These are phyloP conservation scores for Fusarium brevicatenulatum DNA, from an alignment of 2,329 filamentous ascomycete genomes.

Conservation along the genomic window DNA sequence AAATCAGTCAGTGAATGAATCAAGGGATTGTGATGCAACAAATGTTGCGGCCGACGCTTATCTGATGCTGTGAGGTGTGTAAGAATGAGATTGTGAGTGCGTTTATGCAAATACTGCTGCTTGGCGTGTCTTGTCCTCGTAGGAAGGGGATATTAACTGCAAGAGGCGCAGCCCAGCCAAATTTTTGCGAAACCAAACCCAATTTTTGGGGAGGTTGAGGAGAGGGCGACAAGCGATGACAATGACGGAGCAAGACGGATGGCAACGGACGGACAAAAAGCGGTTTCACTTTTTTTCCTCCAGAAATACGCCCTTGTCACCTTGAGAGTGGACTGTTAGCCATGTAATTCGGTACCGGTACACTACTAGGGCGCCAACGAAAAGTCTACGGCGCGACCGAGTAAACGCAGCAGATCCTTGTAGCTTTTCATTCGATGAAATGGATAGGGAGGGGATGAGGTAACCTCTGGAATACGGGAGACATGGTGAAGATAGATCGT, in stretches of 20 bases:
- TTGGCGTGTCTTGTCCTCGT: not conserved
- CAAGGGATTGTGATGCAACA: conserved; percentile 27
- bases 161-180: not conserved
- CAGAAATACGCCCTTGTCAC: conserved; percentile 30
- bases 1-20: conserved; percentile 26
- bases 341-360: conserved; percentile 14
- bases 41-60: conserved; percentile 20
- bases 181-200: conserved; percentile 22
- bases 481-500: conserved; percentile 3
- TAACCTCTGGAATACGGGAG: conserved; percentile 30
- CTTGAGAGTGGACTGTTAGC: conserved; percentile 32
- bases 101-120: conserved; percentile 2
- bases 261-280: conserved; percentile 31
- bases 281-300: conserved; percentile 28
- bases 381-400: conserved; percentile 43
- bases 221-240: conserved; percentile 13
- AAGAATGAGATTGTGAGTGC: not conserved
- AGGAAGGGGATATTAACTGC: conserved; percentile 5
- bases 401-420: conserved; percentile 38
- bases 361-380: conserved; percentile 34
- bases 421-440: conserved; percentile 32
- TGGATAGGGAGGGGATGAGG: conserved; percentile 30
- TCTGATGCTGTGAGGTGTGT: conserved; percentile 14
- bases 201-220: conserved; percentile 14
- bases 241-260: conserved; percentile 23